Conservation (phyloP, 805 yeast genomes). For the Myxozyma sirexii region DNA sequence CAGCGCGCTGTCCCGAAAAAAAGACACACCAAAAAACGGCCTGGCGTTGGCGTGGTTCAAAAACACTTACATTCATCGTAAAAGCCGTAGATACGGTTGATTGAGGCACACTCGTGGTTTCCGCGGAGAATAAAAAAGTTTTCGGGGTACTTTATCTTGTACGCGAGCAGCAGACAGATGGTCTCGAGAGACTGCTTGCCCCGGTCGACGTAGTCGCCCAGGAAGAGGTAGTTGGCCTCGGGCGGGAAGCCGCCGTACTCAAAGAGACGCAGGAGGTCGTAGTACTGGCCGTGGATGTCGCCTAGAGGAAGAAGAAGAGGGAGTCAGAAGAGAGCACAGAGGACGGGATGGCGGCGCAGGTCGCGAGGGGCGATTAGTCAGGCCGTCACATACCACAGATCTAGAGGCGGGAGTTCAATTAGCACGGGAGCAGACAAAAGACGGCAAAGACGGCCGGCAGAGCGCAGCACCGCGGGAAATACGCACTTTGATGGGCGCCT, state of each 20-base stretch:
- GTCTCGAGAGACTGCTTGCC: constrained; percentile 98
- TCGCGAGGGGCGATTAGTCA: constrained; percentile 1
- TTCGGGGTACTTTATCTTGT: constrained; percentile 97
- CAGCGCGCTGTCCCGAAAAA: too few relatives aligned
- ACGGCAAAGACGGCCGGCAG: not conserved
- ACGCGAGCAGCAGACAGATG: constrained; percentile 88
- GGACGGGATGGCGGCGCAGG: not conserved
- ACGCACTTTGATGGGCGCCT: constrained; percentile 92
- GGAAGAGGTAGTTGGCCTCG: constrained; percentile 91
- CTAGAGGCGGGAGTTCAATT: constrained; percentile 5
- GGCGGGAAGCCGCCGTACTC: constrained; percentile 99
- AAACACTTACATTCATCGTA: constrained; percentile 80
- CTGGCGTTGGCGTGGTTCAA: not conserved
- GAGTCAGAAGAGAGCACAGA: not conserved
- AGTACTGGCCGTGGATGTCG: constrained; percentile 98
- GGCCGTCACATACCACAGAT: constrained; percentile 27
- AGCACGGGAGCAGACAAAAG: not conserved
- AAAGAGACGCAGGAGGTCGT: constrained; percentile 89
- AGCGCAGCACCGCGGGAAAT: not conserved
- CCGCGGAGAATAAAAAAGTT: constrained; percentile 96
- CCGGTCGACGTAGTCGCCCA: constrained; percentile 98
- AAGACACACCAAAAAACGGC: too few relatives aligned
- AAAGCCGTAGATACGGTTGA: constrained; percentile 96
- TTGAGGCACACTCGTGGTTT: constrained; percentile 97
- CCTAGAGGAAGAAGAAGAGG: constrained; percentile 50